Base-by-base conservation (phyloP, 2,329 filamentous ascomycete species). In the Sarocladiaceae sp. region DNA sequence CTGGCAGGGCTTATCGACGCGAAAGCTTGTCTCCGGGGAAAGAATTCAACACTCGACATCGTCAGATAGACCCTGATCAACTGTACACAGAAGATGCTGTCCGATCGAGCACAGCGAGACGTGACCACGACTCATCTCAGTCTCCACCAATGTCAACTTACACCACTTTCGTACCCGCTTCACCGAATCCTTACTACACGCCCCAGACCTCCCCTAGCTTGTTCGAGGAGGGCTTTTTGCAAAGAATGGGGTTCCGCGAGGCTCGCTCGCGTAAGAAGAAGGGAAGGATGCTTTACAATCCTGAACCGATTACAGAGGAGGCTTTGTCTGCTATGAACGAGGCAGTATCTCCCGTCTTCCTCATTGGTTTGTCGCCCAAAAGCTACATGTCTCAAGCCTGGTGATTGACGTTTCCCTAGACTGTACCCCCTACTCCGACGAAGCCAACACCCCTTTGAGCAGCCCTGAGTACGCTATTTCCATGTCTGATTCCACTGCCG, bases 301-400 rank as follows among this genome's bases (percentile, higher is more conserved):
- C 59, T 1, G 52, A 59, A 31, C 60, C 62, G 2, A 60, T 61
- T 24, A 54, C 65, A 23, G 64, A 66, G 34, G 64, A 66, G 46
- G 57, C 59, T 15, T 9, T 29, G 23, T 41, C 37, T 29, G n/a
- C 19, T 29, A 23, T 41, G 12, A 11, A 24, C 16, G 29, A 27
- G 11, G 31, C 34, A 13, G 21, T 3, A 32, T n/a, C 24, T 45
- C 27, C 19, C 4, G 9, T 39, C 9, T 21, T 31, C 29, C 19
- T 4, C 23, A 41, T 41, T 18, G 37, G 37, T 41, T n/a, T n/a
- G n/a, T n/a, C n/a, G n/a, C n/a, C 13, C 29, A 44, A 32, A 44
- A 20, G 33, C 23, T 21, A 32, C 3, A 32, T 21, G 6, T 12
- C n/a, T 9, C 19, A 21, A 7, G 26, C 13, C 4, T 20, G 21